Evolutionary conservation across 1,139 yeast species (phyloP).

Genomic region (Geotrichum siamense): DNA sequence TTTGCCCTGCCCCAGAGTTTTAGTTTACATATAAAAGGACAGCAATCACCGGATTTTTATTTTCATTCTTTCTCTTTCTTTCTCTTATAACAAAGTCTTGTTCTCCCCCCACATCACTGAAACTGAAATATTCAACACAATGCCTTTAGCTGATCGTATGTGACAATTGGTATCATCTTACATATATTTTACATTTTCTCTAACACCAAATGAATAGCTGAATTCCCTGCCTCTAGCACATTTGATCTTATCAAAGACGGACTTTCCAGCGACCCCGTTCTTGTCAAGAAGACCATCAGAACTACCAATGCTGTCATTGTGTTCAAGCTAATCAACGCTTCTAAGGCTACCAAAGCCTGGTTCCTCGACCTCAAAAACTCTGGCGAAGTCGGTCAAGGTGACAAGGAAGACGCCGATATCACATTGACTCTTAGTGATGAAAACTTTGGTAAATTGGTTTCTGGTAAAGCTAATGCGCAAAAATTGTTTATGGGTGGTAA

Average conservation of each 20-base stretch:
- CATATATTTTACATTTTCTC: background rate
- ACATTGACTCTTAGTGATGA: constrained; percentile 56
- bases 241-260: constrained; percentile 36
- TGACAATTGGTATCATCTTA: background rate
- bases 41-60: too few species aligned
- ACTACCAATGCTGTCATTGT: constrained; percentile 57
- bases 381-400: constrained; percentile 48
- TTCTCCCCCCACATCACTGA: too few species aligned
- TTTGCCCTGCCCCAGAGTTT: too few species aligned
- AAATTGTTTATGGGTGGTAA: constrained; percentile 78
- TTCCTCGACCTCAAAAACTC: constrained; percentile 59
- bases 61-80: too few species aligned
- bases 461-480: constrained; percentile 78
- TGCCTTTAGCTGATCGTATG: constrained; percentile 23
- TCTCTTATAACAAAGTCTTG: too few species aligned
- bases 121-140: too few species aligned
- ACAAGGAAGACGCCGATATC: constrained; percentile 50
- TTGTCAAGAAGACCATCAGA: constrained; percentile 34
- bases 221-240: constrained; percentile 38
- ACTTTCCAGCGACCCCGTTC: constrained; percentile 28
- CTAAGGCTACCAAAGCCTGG: constrained; percentile 62
- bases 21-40: too few species aligned
- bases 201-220: constrained; percentile 19
- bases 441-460: constrained; percentile 56
- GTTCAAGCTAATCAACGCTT: constrained; percentile 63